Percentiles rank a stretch among this genome's conserved stretches.
Conservation (phyloP, 768 basidiomycete genomes). For the Boletus subparvulus region DNA sequence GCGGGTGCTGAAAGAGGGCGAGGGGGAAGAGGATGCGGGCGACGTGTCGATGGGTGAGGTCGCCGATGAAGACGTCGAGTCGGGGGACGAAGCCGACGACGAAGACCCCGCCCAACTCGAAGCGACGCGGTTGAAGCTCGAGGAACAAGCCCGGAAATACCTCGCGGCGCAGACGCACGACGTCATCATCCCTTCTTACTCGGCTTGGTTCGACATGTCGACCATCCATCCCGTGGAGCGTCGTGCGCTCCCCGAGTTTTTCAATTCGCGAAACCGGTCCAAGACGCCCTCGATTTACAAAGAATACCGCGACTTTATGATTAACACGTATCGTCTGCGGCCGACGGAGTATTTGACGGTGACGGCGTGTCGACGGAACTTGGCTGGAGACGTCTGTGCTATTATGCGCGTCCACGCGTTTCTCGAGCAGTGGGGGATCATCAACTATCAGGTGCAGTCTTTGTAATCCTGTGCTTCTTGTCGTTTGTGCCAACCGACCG, state of each 20-base stretch:
- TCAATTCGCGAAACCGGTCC: constrained; percentile 90
- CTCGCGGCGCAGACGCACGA: constrained; percentile 97
- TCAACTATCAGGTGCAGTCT: constrained; percentile 89
- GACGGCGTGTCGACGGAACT: constrained; percentile 92
- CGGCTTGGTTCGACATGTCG: constrained; percentile 97
- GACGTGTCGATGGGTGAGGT: constrained; percentile 83
- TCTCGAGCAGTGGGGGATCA: constrained; percentile 97
- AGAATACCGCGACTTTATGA: constrained; percentile 99
- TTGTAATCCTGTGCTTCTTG: background rate
- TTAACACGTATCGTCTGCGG: constrained; percentile 94
- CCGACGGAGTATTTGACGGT: constrained; percentile 96
- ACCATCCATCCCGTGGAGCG: constrained; percentile 91
- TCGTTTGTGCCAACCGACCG: constrained; percentile 1
- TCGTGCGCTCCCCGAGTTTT: constrained; percentile 94
- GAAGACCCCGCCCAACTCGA: constrained; percentile 84
- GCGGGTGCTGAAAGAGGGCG: constrained; percentile 46
- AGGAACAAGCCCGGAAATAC: constrained; percentile 89
- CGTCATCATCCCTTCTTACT: constrained; percentile 94
- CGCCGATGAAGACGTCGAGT: constrained; percentile 73
- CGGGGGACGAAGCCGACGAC: constrained; percentile 78
- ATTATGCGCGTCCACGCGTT: constrained; percentile 99
- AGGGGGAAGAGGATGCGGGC: constrained; percentile 65
- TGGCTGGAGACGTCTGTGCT: constrained; percentile 97
- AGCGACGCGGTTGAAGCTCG: constrained; percentile 73
- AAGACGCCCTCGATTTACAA: constrained; percentile 98